A percentile compares a stretch with the other conserved stretches of the same genome.
Conservation (phyloP, 257 asterid species). For the Rhazya stricta region DNA sequence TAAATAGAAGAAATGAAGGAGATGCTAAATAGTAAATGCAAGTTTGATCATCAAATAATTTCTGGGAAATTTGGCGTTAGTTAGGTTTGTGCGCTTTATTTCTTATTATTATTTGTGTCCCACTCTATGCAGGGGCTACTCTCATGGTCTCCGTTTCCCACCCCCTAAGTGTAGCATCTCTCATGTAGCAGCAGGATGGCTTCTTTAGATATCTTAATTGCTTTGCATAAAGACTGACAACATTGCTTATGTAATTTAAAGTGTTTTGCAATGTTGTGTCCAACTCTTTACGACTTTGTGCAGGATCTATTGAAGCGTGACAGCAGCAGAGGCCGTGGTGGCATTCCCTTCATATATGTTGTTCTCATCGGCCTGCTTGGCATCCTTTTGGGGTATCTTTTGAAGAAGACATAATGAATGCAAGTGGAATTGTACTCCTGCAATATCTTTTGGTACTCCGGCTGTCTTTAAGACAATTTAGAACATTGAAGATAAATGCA, state of each 20-base stretch:
- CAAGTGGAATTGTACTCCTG: conserved; percentile 12
- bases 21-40: not conserved
- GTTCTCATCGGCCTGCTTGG: conserved; percentile 63
- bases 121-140: not conserved
- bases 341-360: conserved; percentile 63
- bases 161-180: not conserved
- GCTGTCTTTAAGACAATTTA: conserved; percentile 31
- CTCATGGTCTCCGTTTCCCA: not conserved
- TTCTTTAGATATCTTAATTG: not conserved
- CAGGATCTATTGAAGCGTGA: conserved; percentile 78
- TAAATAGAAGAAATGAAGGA: not conserved
- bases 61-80: not conserved
- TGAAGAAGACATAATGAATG: conserved; percentile 54
- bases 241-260: not conserved
- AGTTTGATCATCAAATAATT: not conserved
- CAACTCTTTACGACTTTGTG: conserved; percentile 12
- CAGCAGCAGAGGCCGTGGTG: conserved; percentile 47
- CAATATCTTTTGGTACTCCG: conserved; percentile 20
- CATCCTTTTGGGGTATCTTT: conserved; percentile 65
- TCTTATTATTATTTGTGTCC: not conserved
- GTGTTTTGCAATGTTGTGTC: not conserved
- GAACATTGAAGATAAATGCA: conserved; percentile 34
- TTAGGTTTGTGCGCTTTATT: too few relatives aligned
- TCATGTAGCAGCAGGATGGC: not conserved
- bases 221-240: not conserved